Base-by-base conservation (phyloP, 2,329 filamentous ascomycete genomes). In the Fusarium begoniae region DNA sequence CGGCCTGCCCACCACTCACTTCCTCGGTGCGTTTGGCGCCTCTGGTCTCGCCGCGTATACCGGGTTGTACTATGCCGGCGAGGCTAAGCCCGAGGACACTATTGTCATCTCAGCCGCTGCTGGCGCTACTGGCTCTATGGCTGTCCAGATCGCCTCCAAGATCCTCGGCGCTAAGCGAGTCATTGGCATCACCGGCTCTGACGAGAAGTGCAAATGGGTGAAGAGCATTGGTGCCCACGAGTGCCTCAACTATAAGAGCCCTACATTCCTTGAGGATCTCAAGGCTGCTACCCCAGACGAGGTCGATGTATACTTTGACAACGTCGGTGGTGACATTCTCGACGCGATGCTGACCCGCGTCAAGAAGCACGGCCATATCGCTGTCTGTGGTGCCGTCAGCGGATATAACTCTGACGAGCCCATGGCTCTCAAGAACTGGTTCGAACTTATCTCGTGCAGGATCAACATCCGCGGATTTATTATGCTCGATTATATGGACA, bases 181-280 rank as follows among this genome's bases (percentile, higher is more conserved):
- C 56, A 73, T 79, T 32, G 78, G 78, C 8, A 79, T 79, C 48
- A 78, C 78, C 0, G 78, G 78, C 24, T 75, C 75, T 3, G 76
- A 78, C 18, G 78, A 79, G 65, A 79, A 79, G 72, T 79, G 78
- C 10, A 66, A 72, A 43, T 79, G 78, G 78, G 78, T 79, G 7
- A 69, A 72, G 55, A 69, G 75, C 53, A 78, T 79, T 1, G 78
- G 78, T 6, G 78, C 78, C 1, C 74, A 79, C 35, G 78, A 76
- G 43, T 79, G 78, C 56, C 63, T 79, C 63, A 77, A 79, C 76
- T 79, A 79, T 68, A 79, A 79, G 71, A 79, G 77, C 63, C 78
- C 77, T 43, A 79, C 73, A 30, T 79, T 79, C 56, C 37, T 68
- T 4, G 70, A 78, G 64, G 78, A 79, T 2, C 72, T 79, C 47